Percentiles rank a stretch among this genome's conserved stretches.
Conservation (phyloP, 306 rosid genomes). For the Hippophae tibetana region DNA sequence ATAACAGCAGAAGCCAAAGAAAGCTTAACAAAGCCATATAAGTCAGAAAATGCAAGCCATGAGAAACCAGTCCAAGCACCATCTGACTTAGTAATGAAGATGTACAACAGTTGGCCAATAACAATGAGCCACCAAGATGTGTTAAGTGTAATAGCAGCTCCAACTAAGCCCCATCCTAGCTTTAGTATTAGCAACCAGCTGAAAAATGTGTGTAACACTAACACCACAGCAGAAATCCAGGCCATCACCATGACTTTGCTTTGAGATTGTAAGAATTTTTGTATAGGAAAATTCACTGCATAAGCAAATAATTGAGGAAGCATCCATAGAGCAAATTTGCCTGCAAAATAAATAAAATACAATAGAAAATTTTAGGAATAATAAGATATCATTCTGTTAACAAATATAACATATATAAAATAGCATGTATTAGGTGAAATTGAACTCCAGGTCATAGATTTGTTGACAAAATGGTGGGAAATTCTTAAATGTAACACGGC, state of each 20-base stretch:
- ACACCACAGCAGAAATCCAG: constrained; percentile 30
- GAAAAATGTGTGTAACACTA: constrained; percentile 36
- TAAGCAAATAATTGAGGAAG: constrained; percentile 71
- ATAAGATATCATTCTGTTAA: neutral
- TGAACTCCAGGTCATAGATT: too few relatives aligned
- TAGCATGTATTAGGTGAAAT: too few relatives aligned
- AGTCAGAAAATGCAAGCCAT: too few relatives aligned
- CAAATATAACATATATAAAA: too few relatives aligned
- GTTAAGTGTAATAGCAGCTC: constrained; percentile 61
- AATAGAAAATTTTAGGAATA: neutral
- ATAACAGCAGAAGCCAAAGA: constrained; percentile 72
- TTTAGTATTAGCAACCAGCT: constrained; percentile 60
- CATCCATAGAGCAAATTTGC: constrained; percentile 58
- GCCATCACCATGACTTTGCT: constrained; percentile 56
- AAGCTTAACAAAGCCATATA: constrained; percentile 56
- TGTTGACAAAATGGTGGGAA: too few relatives aligned
- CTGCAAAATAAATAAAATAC: constrained; percentile 16
- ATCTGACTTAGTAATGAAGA: constrained; percentile 54
- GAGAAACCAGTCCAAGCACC: constrained; percentile 38
- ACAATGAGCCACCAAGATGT: constrained; percentile 60
- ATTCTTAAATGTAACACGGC: too few relatives aligned
- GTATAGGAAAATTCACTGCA: constrained; percentile 58
- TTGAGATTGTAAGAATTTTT: constrained; percentile 70
- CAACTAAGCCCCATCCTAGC: constrained; percentile 48
- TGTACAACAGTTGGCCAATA: constrained; percentile 36